phyloP scores from a whole-genome alignment of 129 eudicot genomes.

The Silybum marianum region DNA sequence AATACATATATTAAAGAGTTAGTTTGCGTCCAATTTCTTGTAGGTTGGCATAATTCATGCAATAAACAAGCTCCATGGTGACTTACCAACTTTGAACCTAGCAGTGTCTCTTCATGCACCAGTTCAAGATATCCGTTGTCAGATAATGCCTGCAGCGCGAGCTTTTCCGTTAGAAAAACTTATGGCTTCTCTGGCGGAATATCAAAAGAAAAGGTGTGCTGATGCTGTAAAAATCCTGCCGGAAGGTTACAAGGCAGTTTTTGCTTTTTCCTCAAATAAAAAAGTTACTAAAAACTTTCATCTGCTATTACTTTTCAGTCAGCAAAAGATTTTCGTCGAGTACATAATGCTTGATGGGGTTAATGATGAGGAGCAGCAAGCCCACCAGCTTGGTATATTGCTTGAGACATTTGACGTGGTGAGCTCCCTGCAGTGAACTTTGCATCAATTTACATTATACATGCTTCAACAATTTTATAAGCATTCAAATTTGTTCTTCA shows the following conservation, averaged over 20 bases:
- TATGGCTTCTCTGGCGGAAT: conserved; percentile 75
- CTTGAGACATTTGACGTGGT: conserved; percentile 94
- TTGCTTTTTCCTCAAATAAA: background rate
- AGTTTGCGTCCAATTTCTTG: background rate
- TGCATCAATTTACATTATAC: background rate
- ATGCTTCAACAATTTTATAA: background rate
- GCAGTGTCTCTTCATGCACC: conserved; percentile 99
- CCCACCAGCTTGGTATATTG: conserved; percentile 90
- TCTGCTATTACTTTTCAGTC: conserved; percentile 51
- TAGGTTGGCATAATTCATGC: conserved; percentile 97
- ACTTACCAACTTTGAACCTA: conserved; percentile 75
- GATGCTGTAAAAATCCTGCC: background rate
- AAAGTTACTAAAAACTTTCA: conserved; percentile 18
- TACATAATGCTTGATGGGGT: conserved; percentile 98
- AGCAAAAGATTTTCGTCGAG: conserved; percentile 91
- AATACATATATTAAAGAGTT: background rate
- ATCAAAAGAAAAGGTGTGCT: conserved; percentile 73
- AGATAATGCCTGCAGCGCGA: conserved; percentile 97
- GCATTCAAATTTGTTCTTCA: background rate
- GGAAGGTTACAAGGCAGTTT: background rate
- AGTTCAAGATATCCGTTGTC: conserved; percentile 90
- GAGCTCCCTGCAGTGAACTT: conserved; percentile 24
- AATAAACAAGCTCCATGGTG: conserved; percentile 80
- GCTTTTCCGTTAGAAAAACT: conserved; percentile 94
- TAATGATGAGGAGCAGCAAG: conserved; percentile 92